Base-by-base conservation (phyloP, 179 eudicot genomes). In the Amaranthus tricolor region DNA sequence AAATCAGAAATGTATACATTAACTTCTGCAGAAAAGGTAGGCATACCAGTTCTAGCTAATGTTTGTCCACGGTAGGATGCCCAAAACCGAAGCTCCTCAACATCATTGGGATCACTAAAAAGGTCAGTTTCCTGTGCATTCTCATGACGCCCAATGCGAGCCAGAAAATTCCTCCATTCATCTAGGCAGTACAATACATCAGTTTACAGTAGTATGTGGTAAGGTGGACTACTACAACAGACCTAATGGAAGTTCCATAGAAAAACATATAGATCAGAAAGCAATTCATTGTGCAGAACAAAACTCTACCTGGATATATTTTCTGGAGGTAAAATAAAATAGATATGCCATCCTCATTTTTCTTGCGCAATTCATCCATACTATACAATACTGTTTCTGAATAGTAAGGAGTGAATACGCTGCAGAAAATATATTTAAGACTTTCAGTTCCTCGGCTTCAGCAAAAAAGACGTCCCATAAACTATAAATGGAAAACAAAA, bases 41-140 rank as follows among this genome's bases (percentile, higher is more conserved):
- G 12, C 76, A 65, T 84, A 90, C 99, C 98, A 48, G 99, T 96
- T 89, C 99, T 89, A 58, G 99, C 97, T 72, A 96, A 83, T 52
- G 98, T 93, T 79, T 96, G 99, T 40, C 97, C 99, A 66, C 98
- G 93, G 74, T 90, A 93, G 53, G 99, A 96, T 71, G 99, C 99
- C 99, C 99, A 96, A 77, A 93, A 93, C 44, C 97, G 89, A 12
- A 96, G 89, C 83, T 96, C 99, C 70, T 86, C 92, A 61, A 86
- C 86, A 77, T 96, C 97, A 77, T 76, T 80, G 64, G 90, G 88
- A 85, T 85, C 86, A 79, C 87, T 89, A 84, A 89, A 84, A 79
- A 96, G 94, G 64, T 91, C 98, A 2, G 84, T 77, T 55, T 96
- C 99, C 51, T 74, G 82, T 56, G 96, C 78, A 78, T 82, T 85